Base-by-base conservation (phyloP, 1,284 basidiomycete genomes). In the Moesziomyces parantarcticus region DNA sequence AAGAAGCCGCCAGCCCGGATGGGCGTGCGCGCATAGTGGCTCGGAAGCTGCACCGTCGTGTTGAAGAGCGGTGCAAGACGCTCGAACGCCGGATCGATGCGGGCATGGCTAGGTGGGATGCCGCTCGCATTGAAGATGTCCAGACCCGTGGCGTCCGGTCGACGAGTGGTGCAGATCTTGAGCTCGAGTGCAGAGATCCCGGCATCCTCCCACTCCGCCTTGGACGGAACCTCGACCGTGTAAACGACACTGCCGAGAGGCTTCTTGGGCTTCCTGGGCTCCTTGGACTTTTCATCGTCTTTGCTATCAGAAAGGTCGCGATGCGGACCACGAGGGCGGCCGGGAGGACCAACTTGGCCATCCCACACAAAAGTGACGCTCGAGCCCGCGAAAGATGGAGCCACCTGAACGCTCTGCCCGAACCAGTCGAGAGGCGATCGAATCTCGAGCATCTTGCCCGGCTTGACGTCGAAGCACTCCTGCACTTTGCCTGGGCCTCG, bases 281-380 rank as follows among this genome's bases (percentile, higher is more conserved):
- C 21, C 44, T 40, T 41, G 20, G 29, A 25, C 18, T 50, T 23
- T 25, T 29, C n/a, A 18, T 21, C 5, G 21, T 46, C 25, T 18
- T 36, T n/a, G 36, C n/a, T 25, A 43, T 11, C 36, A 36, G 14
- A 13, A 23, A 41, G 52, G 54, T 10, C 50, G 18, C 22, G 55
- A 18, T 42, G 52, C 29, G 55, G 55, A 23, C 53, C 54, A n/a
- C 46, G 53, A 32, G 54, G 54, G 22, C 46, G 55, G 6, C 26
- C 45, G 34, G 65, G 65, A 2, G 65, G 50, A 18, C 65, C 58
- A 5, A 68, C 65, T 26, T 61, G 20, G 0, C 58, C 65, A 26
- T 68, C 54, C 65, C 65, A 68, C 18, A 58, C 55, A 26, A 68
- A 68, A 14, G 58, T 61, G 46, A 68, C 65, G 45, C 54, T 55